phyloP scores from a whole-genome alignment of 129 eudicot genomes.

The Solidago caesia region DNA sequence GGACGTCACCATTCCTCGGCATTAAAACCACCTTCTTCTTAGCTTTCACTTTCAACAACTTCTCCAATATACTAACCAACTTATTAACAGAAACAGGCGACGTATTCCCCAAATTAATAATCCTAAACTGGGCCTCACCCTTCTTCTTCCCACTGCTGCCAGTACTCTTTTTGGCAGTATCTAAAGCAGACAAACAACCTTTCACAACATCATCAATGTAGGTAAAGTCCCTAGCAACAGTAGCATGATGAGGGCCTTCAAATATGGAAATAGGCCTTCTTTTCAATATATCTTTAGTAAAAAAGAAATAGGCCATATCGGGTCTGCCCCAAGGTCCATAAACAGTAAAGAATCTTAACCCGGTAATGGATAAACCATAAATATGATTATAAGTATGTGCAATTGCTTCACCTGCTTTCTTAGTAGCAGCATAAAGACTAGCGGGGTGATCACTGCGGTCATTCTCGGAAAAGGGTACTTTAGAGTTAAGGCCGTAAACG shows the following conservation, averaged over 20 bases:
- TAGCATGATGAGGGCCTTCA: slow-evolving; percentile 55
- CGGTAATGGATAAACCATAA: slow-evolving; percentile 60
- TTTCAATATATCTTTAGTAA: slow-evolving; percentile 57
- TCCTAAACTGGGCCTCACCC: slow-evolving; percentile 61
- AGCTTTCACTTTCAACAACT: slow-evolving; percentile 63
- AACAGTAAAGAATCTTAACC: slow-evolving; percentile 61
- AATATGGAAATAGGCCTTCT: slow-evolving; percentile 47
- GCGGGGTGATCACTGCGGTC: slow-evolving; percentile 69
- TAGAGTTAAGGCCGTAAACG: slow-evolving; percentile 62
- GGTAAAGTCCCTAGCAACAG: slow-evolving; percentile 61
- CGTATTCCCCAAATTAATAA: slow-evolving; percentile 64
- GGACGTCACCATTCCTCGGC: slow-evolving; percentile 69
- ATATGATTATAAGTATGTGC: slow-evolving; percentile 68
- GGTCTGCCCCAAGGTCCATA: slow-evolving; percentile 85
- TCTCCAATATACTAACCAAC: slow-evolving; percentile 61
- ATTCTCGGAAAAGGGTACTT: slow-evolving; percentile 62
- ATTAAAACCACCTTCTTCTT: slow-evolving; percentile 50
- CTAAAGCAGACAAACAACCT: slow-evolving; percentile 60
- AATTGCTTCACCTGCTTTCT: slow-evolving; percentile 74
- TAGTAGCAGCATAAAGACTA: slow-evolving; percentile 66
- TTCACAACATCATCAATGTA: slow-evolving; percentile 73
- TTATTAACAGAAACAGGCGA: slow-evolving; percentile 54
- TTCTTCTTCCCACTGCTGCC: slow-evolving; percentile 66
- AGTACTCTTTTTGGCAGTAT: slow-evolving; percentile 58
- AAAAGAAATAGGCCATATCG: slow-evolving; percentile 73